Evolutionary conservation across 2,329 filamentous ascomycete species (phyloP).

Genomic region (Thelonectria olida): DNA sequence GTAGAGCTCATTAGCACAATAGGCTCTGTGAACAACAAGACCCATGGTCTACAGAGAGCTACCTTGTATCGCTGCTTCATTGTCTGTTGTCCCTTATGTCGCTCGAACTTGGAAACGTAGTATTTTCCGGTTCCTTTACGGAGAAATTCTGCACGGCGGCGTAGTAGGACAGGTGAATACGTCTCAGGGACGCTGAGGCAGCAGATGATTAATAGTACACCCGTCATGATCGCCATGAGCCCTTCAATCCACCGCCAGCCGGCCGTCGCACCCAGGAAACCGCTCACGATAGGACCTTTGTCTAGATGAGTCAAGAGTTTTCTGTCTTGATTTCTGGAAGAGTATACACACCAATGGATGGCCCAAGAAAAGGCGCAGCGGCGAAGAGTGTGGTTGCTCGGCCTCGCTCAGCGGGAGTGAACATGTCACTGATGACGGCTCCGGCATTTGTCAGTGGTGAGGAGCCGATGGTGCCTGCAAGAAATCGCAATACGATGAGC

Average conservation of each 20-base stretch:
- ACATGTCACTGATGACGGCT: not conserved
- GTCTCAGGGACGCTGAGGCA: slow-evolving; percentile 66
- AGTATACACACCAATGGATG: slow-evolving; percentile 55
- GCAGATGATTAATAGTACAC: slow-evolving; percentile 64
- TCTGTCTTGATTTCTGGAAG: not conserved
- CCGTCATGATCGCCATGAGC: slow-evolving; percentile 69
- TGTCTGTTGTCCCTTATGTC: slow-evolving; percentile 52
- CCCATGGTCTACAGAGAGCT: slow-evolving; percentile 69
- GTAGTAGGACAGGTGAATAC: slow-evolving; percentile 66
- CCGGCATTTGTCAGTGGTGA: not conserved
- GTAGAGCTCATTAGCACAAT: slow-evolving; percentile 71
- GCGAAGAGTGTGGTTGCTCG: slow-evolving; percentile 63
- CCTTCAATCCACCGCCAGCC: slow-evolving; percentile 75
- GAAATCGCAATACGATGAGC: not conserved
- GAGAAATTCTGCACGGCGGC: slow-evolving; percentile 59
- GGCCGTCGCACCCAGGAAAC: slow-evolving; percentile 66
- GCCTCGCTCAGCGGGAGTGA: not conserved
- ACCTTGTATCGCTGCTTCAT: slow-evolving; percentile 62
- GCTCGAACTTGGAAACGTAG: slow-evolving; percentile 61
- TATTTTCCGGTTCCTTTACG: slow-evolving; percentile 62
- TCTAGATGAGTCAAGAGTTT: not conserved
- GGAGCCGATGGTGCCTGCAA: not conserved
- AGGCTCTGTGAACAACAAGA: slow-evolving; percentile 72
- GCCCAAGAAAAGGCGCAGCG: slow-evolving; percentile 71
- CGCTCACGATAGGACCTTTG: slow-evolving; percentile 66